These are phyloP conservation scores for Pseudocercospora crystallina DNA, from an alignment of 2,329 filamentous ascomycete genomes.

Conservation along the genomic window DNA sequence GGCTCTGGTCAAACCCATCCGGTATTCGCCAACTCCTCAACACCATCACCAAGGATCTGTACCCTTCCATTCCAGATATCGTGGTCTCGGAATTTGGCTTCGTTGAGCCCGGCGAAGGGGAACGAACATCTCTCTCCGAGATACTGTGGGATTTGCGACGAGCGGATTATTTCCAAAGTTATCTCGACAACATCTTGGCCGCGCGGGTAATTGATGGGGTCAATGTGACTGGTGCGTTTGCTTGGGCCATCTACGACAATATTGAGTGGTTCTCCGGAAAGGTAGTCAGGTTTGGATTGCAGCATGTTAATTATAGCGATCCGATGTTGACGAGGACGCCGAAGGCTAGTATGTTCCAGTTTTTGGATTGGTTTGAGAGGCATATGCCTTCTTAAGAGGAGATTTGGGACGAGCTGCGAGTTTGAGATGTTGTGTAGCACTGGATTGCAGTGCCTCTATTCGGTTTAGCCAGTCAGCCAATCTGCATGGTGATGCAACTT, in stretches of 20 bases:
- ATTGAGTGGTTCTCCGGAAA: conserved; percentile 39
- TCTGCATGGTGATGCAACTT: no score
- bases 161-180: conserved; percentile 34
- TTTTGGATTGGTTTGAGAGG: conserved; percentile 36
- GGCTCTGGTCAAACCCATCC: conserved; percentile 38
- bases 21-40: conserved; percentile 38
- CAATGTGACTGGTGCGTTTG: conserved; percentile 36
- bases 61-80: conserved; percentile 42
- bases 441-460: no score
- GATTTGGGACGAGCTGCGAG: no score
- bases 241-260: conserved; percentile 41
- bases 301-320: conserved; percentile 38
- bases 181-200: conserved; percentile 37
- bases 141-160: conserved; percentile 35
- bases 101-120: conserved; percentile 36
- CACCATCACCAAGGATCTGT: conserved; percentile 41
- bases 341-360: conserved; percentile 42
- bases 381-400: conserved; percentile 3
- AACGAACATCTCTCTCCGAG: conserved; percentile 29
- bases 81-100: conserved; percentile 41
- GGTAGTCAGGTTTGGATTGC: conserved; percentile 38
- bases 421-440: no score
- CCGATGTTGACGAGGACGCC: conserved; percentile 33
- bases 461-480: no score
- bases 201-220: conserved; percentile 37